A percentile compares a stretch with the other conserved stretches of the same genome.
Conservation (phyloP, 345 rosid species). For the Eucalyptus leucophloia region DNA sequence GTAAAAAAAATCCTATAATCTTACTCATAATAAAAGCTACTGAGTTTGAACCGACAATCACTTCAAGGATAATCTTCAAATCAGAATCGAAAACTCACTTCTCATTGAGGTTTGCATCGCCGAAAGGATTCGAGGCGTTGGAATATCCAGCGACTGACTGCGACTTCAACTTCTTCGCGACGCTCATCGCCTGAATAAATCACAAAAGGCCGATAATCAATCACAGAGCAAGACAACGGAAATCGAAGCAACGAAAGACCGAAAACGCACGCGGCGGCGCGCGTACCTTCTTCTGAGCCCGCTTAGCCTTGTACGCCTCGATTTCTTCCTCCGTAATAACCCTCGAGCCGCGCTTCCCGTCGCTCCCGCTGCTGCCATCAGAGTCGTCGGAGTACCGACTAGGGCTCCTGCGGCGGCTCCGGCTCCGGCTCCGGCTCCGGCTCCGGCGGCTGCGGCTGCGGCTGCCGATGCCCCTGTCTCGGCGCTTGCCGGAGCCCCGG, state of each 20-base stretch:
- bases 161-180: constrained; percentile 72
- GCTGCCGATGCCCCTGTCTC: neutral
- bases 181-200: constrained; percentile 42
- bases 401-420: constrained; percentile 8
- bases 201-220: neutral
- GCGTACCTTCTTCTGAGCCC: constrained; percentile 73
- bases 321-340: constrained; percentile 51
- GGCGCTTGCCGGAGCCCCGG: constrained; percentile 13
- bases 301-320: constrained; percentile 59
- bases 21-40: neutral
- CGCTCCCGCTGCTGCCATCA: constrained; percentile 20
- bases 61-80: constrained; percentile 17
- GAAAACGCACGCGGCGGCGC: neutral
- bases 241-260: neutral
- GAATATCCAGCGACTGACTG: constrained; percentile 78
- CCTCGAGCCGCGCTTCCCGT: constrained; percentile 25
- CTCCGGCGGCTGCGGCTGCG: constrained; percentile 5
- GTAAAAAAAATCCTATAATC: neutral
- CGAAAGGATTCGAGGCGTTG: constrained; percentile 92
- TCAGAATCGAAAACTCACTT: constrained; percentile 25
- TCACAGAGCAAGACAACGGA: neutral
- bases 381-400: constrained; percentile 11
- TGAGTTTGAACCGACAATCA: constrained; percentile 39
- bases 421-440: neutral
- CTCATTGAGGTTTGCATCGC: constrained; percentile 88